phyloP scores from a whole-genome alignment of 345 rosid genomes.

The Gynandropsis gynandra region DNA sequence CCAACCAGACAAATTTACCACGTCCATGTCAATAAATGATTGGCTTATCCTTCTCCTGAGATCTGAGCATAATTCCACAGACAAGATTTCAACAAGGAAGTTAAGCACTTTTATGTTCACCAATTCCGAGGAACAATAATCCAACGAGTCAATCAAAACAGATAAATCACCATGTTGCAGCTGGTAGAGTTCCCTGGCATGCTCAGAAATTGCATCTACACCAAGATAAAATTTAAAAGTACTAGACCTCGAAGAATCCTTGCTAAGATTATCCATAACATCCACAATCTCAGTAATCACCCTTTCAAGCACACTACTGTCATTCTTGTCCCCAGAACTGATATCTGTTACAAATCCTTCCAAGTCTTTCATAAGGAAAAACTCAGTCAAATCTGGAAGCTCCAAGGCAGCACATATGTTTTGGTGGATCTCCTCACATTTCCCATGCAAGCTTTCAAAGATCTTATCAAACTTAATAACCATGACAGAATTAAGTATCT shows the following conservation, averaged over 20 bases:
- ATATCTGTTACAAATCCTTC: slow-evolving; percentile 59
- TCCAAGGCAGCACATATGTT: slow-evolving; percentile 41
- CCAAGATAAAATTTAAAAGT: slow-evolving; percentile 64
- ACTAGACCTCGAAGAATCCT: slow-evolving; percentile 51
- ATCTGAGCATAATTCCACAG: slow-evolving; percentile 50
- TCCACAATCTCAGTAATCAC: slow-evolving; percentile 57
- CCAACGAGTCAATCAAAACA: slow-evolving; percentile 65
- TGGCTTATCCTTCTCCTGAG: slow-evolving; percentile 53
- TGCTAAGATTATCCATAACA: slow-evolving; percentile 65
- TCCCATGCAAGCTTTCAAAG: slow-evolving; percentile 54
- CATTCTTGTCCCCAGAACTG: slow-evolving; percentile 40
- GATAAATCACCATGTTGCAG: slow-evolving; percentile 58
- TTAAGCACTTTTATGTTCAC: slow-evolving; percentile 73
- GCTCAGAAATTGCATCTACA: slow-evolving; percentile 34
- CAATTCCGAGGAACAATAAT: slow-evolving; percentile 57
- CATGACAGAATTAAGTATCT: slow-evolving; percentile 62
- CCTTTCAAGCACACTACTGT: slow-evolving; percentile 57
- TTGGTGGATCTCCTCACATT: slow-evolving; percentile 57
- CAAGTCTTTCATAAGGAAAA: slow-evolving; percentile 76
- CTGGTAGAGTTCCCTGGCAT: slow-evolving; percentile 39
- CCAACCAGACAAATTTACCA: slow-evolving; percentile 60
- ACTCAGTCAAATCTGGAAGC: slow-evolving; percentile 48
- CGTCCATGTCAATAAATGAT: slow-evolving; percentile 63
- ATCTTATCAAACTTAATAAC: slow-evolving; percentile 62
- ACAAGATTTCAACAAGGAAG: slow-evolving; percentile 72